These are phyloP conservation scores for Blastomyces emzantsi DNA, from an alignment of 2,329 filamentous ascomycete genomes.

Conservation along the genomic window DNA sequence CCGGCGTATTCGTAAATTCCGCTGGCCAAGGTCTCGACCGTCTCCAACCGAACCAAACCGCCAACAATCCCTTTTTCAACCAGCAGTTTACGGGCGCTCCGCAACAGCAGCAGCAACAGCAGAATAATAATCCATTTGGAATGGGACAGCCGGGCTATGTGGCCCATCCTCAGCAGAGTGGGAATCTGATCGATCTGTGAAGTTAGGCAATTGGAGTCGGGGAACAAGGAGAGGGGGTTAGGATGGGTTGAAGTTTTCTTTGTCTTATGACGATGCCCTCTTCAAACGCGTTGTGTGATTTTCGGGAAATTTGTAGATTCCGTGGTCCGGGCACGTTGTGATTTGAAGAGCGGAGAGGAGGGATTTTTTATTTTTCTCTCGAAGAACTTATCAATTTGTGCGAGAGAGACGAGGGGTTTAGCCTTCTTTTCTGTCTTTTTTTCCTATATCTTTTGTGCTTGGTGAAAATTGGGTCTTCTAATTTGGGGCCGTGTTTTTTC, in stretches of 20 bases:
- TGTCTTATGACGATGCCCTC: background rate
- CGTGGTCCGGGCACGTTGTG: background rate
- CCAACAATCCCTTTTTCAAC: constrained; percentile 82
- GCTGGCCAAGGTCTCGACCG: constrained; percentile 70
- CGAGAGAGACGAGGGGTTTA: background rate
- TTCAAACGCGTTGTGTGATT: background rate
- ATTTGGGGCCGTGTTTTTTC: background rate
- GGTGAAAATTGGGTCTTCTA: background rate
- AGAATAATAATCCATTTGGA: constrained; percentile 49
- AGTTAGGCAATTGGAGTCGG: background rate
- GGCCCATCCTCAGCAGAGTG: constrained; percentile 39
- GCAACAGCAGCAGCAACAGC: constrained; percentile 29
- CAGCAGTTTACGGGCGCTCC: constrained; percentile 68
- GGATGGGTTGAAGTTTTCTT: background rate
- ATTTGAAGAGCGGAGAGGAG: background rate
- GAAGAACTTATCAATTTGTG: no score
- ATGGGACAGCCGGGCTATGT: constrained; percentile 35
- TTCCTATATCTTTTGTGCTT: no score
- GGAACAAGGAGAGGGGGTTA: background rate
- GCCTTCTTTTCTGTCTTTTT: background rate
- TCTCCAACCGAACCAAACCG: constrained; percentile 59
- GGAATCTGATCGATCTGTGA: constrained; percentile 55
- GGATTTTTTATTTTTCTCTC: no score
- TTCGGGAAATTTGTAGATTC: background rate
- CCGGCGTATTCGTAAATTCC: constrained; percentile 93